These are phyloP conservation scores for Thraustotheca clavata DNA, from an alignment of 352 stramenopile species.

Conservation along the genomic window DNA sequence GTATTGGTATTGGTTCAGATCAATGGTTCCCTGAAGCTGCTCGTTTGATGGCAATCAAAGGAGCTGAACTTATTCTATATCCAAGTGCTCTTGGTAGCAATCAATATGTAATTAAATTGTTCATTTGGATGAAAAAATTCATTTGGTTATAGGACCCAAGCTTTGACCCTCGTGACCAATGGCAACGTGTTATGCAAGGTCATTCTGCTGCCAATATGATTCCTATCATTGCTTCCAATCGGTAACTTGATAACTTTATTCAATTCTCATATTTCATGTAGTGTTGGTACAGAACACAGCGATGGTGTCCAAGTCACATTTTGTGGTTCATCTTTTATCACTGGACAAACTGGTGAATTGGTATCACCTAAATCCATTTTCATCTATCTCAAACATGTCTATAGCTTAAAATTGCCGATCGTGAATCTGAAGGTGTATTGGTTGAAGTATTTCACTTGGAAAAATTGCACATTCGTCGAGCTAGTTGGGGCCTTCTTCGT, in stretches of 20 bases:
- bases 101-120: slow-evolving; percentile 36
- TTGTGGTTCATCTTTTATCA: slow-evolving; percentile 89
- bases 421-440: slow-evolving; percentile 78
- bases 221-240: slow-evolving; percentile 87
- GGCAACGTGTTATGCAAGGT: slow-evolving; percentile 88
- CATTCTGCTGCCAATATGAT: slow-evolving; percentile 86
- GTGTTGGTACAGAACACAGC: slow-evolving; percentile 67
- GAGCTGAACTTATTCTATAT: slow-evolving; percentile 81
- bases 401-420: slow-evolving; percentile 80
- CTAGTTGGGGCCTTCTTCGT: slow-evolving; percentile 79
- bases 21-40: slow-evolving; percentile 91
- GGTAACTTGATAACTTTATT: slow-evolving; percentile 20
- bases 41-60: slow-evolving; percentile 78
- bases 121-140: slow-evolving; percentile 26
- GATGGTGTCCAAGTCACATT: slow-evolving; percentile 84
- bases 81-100: slow-evolving; percentile 78
- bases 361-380: slow-evolving; percentile 24
- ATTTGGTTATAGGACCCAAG: slow-evolving; percentile 59
- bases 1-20: slow-evolving; percentile 86
- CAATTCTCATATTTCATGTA: background rate
- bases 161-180: slow-evolving; percentile 84
- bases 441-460: slow-evolving; percentile 81
- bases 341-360: slow-evolving; percentile 85
- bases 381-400: background rate
- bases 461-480: slow-evolving; percentile 78